A percentile compares a stretch with the other conserved stretches of the same genome.
Evolutionary conservation across 257 asterid species (phyloP).

Genomic region (Jasminum sambac): DNA sequence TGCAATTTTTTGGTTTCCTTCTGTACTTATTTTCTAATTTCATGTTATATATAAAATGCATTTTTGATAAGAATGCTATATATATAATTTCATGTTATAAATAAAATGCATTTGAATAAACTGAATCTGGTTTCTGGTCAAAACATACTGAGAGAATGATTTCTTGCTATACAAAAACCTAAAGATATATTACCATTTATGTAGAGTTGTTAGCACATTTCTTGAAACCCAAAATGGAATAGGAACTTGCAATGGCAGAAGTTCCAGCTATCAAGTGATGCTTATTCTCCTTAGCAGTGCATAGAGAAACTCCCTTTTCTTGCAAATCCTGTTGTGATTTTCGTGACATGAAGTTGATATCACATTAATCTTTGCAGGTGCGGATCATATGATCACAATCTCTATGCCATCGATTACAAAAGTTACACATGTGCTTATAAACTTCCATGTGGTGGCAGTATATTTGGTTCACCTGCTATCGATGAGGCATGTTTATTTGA

Average conservation of each 20-base stretch:
- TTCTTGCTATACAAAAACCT: not conserved
- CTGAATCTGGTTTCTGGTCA: not conserved
- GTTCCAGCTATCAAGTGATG: not conserved
- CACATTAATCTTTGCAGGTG: slow-evolving; percentile 60
- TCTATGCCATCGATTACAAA: slow-evolving; percentile 86
- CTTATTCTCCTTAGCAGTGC: not conserved
- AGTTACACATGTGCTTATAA: slow-evolving; percentile 58
- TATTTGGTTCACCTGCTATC: slow-evolving; percentile 86
- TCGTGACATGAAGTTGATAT: slow-evolving; percentile 10
- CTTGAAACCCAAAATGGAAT: not conserved
- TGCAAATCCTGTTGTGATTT: slow-evolving; percentile 2
- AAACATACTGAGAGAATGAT: not conserved
- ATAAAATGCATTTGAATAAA: not conserved
- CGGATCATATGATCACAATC: slow-evolving; percentile 87
- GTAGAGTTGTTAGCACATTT: not conserved
- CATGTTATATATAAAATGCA: not conserved
- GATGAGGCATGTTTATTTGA: slow-evolving; percentile 62
- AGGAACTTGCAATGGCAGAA: not conserved
- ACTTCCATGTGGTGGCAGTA: slow-evolving; percentile 81
- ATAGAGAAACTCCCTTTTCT: not conserved
- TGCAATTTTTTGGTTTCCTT: not conserved
- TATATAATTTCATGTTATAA: not conserved
- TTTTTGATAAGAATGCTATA: too few relatives aligned
- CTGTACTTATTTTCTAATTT: not conserved
- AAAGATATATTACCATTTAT: not conserved